phyloP scores from a whole-genome alignment of 2,329 filamentous ascomycete species.

The Ascochyta viciae-villosae region DNA sequence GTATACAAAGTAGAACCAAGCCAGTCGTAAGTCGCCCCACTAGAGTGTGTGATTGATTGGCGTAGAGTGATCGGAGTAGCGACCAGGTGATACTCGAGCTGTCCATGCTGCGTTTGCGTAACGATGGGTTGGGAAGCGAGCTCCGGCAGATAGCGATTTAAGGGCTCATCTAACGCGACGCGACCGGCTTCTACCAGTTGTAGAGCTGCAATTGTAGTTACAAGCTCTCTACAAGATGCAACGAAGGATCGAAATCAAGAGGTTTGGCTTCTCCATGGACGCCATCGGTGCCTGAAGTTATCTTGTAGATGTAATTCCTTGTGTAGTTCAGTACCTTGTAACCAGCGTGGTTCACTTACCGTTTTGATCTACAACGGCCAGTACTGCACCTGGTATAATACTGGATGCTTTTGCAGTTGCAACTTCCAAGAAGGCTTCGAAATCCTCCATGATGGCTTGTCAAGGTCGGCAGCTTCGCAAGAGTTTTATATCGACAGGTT shows the following conservation, averaged over 20 bases:
- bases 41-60: neutral
- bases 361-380: constrained; percentile 25
- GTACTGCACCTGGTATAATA: constrained; percentile 24
- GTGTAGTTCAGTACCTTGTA: neutral
- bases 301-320: constrained; percentile 5
- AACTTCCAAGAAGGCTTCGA: constrained; percentile 36
- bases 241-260: constrained; percentile 63
- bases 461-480: neutral
- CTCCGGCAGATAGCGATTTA: neutral
- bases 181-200: constrained; percentile 40
- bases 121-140: constrained; percentile 1
- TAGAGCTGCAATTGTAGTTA: constrained; percentile 39
- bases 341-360: neutral
- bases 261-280: constrained; percentile 50
- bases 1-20: neutral
- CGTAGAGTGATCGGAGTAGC: neutral
- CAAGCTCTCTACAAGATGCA: constrained; percentile 43
- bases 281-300: constrained; percentile 28
- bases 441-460: constrained; percentile 17
- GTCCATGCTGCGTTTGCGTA: neutral
- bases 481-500: neutral
- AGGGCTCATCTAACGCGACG: constrained; percentile 22
- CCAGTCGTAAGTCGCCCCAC: constrained; percentile 6
- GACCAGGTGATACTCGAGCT: neutral
- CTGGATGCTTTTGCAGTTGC: constrained; percentile 27